These are phyloP conservation scores for Phoma herbarum DNA, from an alignment of 2,329 filamentous ascomycete species.

Conservation along the genomic window DNA sequence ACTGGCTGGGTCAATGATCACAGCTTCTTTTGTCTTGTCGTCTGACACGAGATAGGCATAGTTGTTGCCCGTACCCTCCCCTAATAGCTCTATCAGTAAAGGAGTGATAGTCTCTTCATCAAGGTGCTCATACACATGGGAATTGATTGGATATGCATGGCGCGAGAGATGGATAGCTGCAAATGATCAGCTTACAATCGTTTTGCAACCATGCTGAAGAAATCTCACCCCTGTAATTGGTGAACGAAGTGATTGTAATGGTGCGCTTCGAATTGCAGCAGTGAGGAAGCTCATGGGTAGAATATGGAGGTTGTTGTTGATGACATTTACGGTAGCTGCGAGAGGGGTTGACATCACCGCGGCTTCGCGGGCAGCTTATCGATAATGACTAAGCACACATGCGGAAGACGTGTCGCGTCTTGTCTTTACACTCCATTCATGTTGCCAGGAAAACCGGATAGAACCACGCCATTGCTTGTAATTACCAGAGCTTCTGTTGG, in stretches of 20 bases:
- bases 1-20: slow-evolving; percentile 81
- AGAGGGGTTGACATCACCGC: slow-evolving; percentile 37
- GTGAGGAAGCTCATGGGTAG: slow-evolving; percentile 48
- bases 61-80: slow-evolving; percentile 81
- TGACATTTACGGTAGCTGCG: slow-evolving; percentile 57
- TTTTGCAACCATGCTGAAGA: neutral
- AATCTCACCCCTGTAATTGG: slow-evolving; percentile 32
- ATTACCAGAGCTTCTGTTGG: too few species aligned
- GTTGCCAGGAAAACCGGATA: too few species aligned
- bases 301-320: slow-evolving; percentile 49
- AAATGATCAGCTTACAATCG: slow-evolving; percentile 30
- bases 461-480: too few species aligned
- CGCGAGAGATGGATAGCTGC: slow-evolving; percentile 53
- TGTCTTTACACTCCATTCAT: neutral
- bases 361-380: neutral
- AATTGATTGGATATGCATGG: slow-evolving; percentile 88
- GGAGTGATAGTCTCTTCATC: slow-evolving; percentile 10
- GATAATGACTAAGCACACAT: slow-evolving; percentile 4
- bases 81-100: slow-evolving; percentile 54
- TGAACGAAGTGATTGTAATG: slow-evolving; percentile 30
- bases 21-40: slow-evolving; percentile 59
- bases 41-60: slow-evolving; percentile 74
- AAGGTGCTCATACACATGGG: slow-evolving; percentile 75
- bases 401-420: neutral
- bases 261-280: slow-evolving; percentile 37